Base-by-base conservation (phyloP, 768 basidiomycete species). In the Leccinellum albellum region DNA sequence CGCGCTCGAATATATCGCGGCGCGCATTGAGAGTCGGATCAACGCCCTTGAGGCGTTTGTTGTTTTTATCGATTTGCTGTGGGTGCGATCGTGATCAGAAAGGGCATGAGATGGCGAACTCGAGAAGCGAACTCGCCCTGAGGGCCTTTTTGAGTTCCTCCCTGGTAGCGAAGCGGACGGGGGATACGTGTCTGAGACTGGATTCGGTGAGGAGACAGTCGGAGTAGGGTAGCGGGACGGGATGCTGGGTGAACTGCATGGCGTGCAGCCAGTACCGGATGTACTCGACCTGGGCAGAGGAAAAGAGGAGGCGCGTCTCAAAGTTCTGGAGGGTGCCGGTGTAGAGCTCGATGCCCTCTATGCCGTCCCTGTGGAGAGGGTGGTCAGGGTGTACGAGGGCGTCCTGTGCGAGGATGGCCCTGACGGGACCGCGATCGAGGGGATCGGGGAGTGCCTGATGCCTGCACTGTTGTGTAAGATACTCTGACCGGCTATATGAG, bases 211-310 rank as follows among this genome's bases (percentile, higher is more conserved):
- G 74, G 44, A 94, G 82, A 62, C 85, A 91, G 56, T 91, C 85
- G 4, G 86, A 87, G 63, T 88, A 86, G 1, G 92, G 91, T 24
- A 94, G 73, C 17, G 90, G 85, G 42, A 93, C 80, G 45, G 79
- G 76, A 17, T 77, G 69, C 55, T 81, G 75, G 0, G 89, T 90
- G 61, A 91, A 75, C 56, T 79, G 74, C 80, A 87, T 85, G 1
- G 85, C 83, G 66, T 89, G 82, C 51, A 94, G 78, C 87, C 88
- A 94, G 70, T 93, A 92, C 51, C 89, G 79, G 20, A 89, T 70
- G 70, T 92, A 94, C 69, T 94, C 91, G 61, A 93, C 81, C 73
- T 94, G 91, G 6, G 84, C 84, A 15, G 87, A 89, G 24, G 92
- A 88, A 67, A 90, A 91, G 50, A 93, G 74, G 26, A 94, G 78